Evolutionary conservation across 495 filamentous ascomycete species (phyloP).

Genomic region (Aspergillus coremiiformis): DNA sequence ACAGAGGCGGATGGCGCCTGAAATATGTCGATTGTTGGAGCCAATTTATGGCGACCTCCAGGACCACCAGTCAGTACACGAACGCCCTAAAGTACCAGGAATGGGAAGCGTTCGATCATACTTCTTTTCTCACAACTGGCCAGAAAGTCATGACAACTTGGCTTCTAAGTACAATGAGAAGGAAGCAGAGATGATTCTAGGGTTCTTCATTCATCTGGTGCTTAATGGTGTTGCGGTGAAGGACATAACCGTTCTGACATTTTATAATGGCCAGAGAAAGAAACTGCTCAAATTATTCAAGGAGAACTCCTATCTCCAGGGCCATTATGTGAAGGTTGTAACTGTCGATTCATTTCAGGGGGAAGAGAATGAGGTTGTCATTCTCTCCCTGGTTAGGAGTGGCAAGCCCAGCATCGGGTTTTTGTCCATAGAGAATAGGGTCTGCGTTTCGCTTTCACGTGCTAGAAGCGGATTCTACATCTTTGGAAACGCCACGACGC

Average conservation of each 20-base stretch:
- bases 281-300: constrained; percentile 48
- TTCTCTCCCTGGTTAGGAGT: constrained; percentile 80
- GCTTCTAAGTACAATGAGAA: constrained; percentile 63
- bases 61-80: constrained; percentile 62
- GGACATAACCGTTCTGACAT: constrained; percentile 80
- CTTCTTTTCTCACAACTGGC: constrained; percentile 66
- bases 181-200: constrained; percentile 72
- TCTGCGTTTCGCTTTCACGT: constrained; percentile 83
- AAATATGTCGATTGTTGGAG: constrained; percentile 53
- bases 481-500: constrained; percentile 65
- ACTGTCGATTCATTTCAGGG: constrained; percentile 95
- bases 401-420: constrained; percentile 59
- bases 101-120: constrained; percentile 66
- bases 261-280: constrained; percentile 84
- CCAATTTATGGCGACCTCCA: constrained; percentile 61
- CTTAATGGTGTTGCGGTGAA: constrained; percentile 51
- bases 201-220: constrained; percentile 65
- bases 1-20: constrained; percentile 69
- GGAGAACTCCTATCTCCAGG: constrained; percentile 42
- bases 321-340: constrained; percentile 53
- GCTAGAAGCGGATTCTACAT: constrained; percentile 81
- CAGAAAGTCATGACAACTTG: constrained; percentile 57
- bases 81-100: constrained; percentile 59
- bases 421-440: constrained; percentile 64
- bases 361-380: constrained; percentile 81